These are phyloP conservation scores for Parietichytrium sp. DNA, from an alignment of 108 stramenopile species.

Conservation along the genomic window DNA sequence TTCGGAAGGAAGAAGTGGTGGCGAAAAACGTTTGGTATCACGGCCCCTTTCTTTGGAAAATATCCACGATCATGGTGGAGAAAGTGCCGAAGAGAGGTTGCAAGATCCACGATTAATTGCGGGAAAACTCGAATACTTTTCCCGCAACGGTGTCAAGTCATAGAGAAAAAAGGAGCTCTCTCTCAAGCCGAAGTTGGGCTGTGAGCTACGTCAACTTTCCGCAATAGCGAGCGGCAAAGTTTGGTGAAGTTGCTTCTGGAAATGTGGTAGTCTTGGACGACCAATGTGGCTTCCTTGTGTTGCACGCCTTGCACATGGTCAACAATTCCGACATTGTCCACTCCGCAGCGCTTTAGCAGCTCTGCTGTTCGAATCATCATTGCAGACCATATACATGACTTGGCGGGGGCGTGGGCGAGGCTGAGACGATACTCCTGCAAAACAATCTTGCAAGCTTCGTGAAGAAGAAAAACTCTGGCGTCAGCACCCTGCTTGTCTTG, in stretches of 20 bases:
- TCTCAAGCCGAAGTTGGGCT: no score
- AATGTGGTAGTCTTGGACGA: background rate
- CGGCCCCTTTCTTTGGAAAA: no score
- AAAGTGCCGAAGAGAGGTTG: no score
- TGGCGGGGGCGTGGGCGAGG: background rate
- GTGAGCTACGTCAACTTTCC: no score
- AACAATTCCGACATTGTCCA: background rate
- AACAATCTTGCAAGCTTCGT: slow-evolving; percentile 17
- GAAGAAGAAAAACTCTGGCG: background rate
- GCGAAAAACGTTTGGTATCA: no score
- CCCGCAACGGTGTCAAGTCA: no score
- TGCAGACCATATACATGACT: slow-evolving; percentile 32
- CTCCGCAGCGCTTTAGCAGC: background rate
- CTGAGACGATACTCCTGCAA: background rate
- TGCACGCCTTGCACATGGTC: background rate
- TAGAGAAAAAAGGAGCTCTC: no score
- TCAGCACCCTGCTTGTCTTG: no score
- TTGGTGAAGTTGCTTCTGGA: slow-evolving; percentile 40
- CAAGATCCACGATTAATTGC: no score
- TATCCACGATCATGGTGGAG: no score
- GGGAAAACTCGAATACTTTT: no score
- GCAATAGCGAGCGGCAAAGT: background rate
- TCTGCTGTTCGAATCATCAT: background rate
- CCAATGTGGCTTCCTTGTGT: slow-evolving; percentile 1
- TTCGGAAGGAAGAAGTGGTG: no score